phyloP scores from a whole-genome alignment of 2,329 filamentous ascomycete genomes.

The Fusarium paranaense region DNA sequence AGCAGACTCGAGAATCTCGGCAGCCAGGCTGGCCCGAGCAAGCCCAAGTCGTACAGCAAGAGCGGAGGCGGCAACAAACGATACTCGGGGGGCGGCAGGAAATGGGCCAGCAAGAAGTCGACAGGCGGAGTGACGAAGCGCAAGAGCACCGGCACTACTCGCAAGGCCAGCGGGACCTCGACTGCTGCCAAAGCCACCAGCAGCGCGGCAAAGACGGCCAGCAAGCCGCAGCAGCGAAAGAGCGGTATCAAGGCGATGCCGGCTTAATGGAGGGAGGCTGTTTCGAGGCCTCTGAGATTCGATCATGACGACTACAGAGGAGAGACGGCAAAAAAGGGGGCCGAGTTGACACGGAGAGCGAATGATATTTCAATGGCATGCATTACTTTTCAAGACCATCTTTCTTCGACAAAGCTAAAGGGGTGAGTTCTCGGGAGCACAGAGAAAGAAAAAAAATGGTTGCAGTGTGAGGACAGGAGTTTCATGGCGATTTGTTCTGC shows the following conservation, averaged over 20 bases:
- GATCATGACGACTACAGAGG: not conserved
- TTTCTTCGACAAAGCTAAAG: conserved; percentile 17
- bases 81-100: conserved; percentile 46
- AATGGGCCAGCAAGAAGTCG: conserved; percentile 45
- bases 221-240: conserved; percentile 50
- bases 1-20: conserved; percentile 46
- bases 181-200: conserved; percentile 37
- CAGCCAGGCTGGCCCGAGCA: conserved; percentile 43
- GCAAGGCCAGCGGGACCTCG: conserved; percentile 48
- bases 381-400: conserved; percentile 22
- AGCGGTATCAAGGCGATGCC: conserved; percentile 54
- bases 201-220: conserved; percentile 40
- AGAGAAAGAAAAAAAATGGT: conserved; percentile 6
- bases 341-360: conserved; percentile 6
- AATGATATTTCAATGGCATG: conserved; percentile 35
- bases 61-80: conserved; percentile 45
- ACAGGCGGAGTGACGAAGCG: conserved; percentile 47
- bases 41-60: conserved; percentile 40
- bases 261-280: not conserved
- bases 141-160: conserved; percentile 43
- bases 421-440: conserved; percentile 4
- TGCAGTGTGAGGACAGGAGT: conserved; percentile 29
- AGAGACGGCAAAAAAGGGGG: not conserved
- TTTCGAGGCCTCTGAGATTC: not conserved
- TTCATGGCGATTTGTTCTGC: conserved; percentile 31